Evolutionary conservation across 352 stramenopile genomes (phyloP), one percentile per base, ranked within the genome.

Genomic region (Thalassiosira oceanica): DNA sequence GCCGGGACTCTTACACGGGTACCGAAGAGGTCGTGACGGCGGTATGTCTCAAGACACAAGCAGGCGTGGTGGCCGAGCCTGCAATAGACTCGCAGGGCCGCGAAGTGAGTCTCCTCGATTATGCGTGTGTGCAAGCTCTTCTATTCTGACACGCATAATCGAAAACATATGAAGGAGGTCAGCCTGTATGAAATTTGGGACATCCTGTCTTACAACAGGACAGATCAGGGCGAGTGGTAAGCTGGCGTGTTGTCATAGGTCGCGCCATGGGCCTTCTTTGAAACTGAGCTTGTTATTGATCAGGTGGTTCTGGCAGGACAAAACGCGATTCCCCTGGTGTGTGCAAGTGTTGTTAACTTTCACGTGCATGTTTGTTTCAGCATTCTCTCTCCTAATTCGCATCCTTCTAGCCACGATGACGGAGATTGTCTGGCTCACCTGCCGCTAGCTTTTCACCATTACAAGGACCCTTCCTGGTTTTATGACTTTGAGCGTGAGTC

Each of bases 401-500:
- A n/a, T n/a, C n/a, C n/a, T n/a, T 50, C n/a, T n/a, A n/a, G 66
- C 42, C 66, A 77, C 23, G 52, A 77, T 45, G 28, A 51, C 8
- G 53, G 52, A 49, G 66, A 71, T 55, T 77, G 57, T 43, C 16
- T 77, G 18, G 7, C 50, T 13, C 18, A 70, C 65, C 42, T 77
- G 29, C 66, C 66, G 10, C 20, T 77, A 46, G 66, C 66, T 1
- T 77, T 77, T 41, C 66, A 77, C 54, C 29, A 61, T 11, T 67
- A 66, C 20, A 71, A 70, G 33, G 53, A 76, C 3, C 23, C 57
- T 3, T 0, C 58, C 8, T 10, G 43, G 8, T 42, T 77, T 43
- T 13, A 66, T 36, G 51, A 61, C 54, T 61, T 77, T n/a, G 66
- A 77, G 23, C 60, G 61, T 13, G 66, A 77, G 58, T 77, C 71